These are phyloP conservation scores for Trametes elegans DNA, from an alignment of 768 basidiomycete species.

Conservation along the genomic window DNA sequence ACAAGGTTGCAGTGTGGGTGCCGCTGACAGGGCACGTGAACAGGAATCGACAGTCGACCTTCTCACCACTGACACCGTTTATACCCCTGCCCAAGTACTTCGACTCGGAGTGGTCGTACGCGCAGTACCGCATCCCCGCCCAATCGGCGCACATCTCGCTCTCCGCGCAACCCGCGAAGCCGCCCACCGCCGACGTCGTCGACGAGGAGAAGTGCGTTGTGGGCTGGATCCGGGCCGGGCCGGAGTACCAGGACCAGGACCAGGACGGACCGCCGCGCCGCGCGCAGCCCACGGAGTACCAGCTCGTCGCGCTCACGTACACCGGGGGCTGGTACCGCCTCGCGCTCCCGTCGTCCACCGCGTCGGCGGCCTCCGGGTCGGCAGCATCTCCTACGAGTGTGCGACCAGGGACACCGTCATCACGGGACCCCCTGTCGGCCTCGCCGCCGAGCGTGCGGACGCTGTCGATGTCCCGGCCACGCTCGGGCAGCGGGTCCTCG, in stretches of 20 bases:
- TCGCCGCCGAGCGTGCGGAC: conserved; percentile 46
- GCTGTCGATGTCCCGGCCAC: conserved; percentile 38
- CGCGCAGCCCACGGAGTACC: conserved; percentile 48
- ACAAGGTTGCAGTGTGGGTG: background rate
- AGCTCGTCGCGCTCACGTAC: conserved; percentile 83
- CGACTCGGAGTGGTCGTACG: conserved; percentile 95
- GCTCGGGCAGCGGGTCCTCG: conserved; percentile 58
- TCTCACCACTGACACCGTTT: conserved; percentile 78
- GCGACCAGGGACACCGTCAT: background rate
- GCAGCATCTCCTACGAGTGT: conserved; percentile 15
- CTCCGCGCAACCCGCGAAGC: conserved; percentile 57
- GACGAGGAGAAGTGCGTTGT: conserved; percentile 87
- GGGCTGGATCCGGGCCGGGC: conserved; percentile 70
- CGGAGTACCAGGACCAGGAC: conserved; percentile 37
- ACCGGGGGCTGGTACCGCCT: conserved; percentile 92
- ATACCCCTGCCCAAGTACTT: conserved; percentile 88
- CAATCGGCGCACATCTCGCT: conserved; percentile 82
- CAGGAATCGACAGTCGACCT: conserved; percentile 82
- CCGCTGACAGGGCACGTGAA: background rate
- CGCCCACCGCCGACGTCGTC: conserved; percentile 56
- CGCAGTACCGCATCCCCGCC: conserved; percentile 84
- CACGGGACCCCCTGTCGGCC: conserved; percentile 24
- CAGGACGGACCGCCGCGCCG: too few relatives aligned
- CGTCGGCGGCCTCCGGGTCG: conserved; percentile 23
- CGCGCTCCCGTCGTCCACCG: conserved; percentile 48